Base-by-base conservation (phyloP, 2,329 filamentous ascomycete species). In the Fusarium sp. region DNA sequence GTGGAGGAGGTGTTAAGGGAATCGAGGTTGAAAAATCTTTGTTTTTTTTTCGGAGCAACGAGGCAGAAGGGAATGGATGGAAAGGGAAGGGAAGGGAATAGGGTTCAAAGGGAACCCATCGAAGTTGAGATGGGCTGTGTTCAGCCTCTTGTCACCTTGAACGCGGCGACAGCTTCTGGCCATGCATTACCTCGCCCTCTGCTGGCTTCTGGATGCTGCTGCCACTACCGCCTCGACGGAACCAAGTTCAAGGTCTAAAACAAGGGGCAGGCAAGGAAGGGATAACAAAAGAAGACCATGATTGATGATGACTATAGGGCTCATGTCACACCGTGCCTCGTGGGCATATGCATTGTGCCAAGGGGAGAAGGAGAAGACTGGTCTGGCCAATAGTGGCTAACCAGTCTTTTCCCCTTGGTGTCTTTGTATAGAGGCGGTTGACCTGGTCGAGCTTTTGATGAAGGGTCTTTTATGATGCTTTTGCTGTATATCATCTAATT, bases 401-500 rank as follows among this genome's bases (percentile, higher is more conserved):
- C 60, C 20, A 25, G 38, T 59, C 61, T 62, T 44, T 56, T 56
- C 38, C 58, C 51, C 60, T 64, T 64, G 62, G 59, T 61, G 53
- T 66, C 44, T 29, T 58, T 70, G 64, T 65, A 46, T 65, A 44
- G 65, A 57, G 59, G 58, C 58, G 53, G 42, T 59, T 53, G 34
- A 65, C 51, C 46, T 69, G 55, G 72, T 58, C 60, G 64, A 70
- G 67, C 67, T 70, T 49, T 64, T 65, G 61, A 71, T 60, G 56
- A 62, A 62, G 65, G 40, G 66, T 63, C 63, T 69, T 69, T 64
- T 33, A 63, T 62, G 65, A 70, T 74, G 71, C 57, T 65, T 73
- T 69, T 72, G 58, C 64, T 74, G 70, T 75, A 67, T 70, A 70
- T 73, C 73, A 74, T 75, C 73, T 75, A 73, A 70, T 69, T 74